Evolutionary conservation across 1,284 basidiomycete species (phyloP).

Genomic region (Cyathus pygmaeus): DNA sequence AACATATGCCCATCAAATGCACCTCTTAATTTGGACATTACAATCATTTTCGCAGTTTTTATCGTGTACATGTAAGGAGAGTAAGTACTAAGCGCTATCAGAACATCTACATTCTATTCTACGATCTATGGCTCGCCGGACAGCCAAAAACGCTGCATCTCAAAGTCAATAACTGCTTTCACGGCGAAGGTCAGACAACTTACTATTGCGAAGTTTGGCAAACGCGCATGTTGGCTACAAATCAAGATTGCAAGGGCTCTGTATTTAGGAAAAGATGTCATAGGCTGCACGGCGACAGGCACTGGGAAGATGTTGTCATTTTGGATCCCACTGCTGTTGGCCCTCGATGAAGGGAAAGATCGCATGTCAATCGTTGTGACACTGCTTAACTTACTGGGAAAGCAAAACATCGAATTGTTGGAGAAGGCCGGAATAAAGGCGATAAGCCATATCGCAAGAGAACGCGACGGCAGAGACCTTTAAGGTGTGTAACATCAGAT

Average conservation of each 20-base stretch:
- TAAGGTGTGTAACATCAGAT: conserved; percentile 9
- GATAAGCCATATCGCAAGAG: too few species aligned
- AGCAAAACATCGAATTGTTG: conserved; percentile 10
- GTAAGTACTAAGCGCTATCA: too few species aligned
- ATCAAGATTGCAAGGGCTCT: conserved; percentile 11
- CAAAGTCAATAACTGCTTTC: too few species aligned
- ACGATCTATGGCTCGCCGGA: too few species aligned
- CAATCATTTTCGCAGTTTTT: too few species aligned
- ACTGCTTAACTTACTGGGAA: conserved; percentile 10
- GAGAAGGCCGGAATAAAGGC: not conserved
- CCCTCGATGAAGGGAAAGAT: conserved; percentile 8
- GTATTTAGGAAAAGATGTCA: conserved; percentile 16
- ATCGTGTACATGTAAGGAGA: too few species aligned
- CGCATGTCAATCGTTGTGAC: conserved; percentile 14
- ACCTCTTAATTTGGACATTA: too few species aligned
- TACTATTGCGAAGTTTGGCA: too few species aligned
- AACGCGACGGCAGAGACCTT: conserved; percentile 13
- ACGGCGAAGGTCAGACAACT: too few species aligned
- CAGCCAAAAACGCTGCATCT: too few species aligned
- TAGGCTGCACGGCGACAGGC: conserved; percentile 16
- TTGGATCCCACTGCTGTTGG: conserved; percentile 21
- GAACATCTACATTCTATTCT: too few species aligned
- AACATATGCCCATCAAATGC: too few species aligned
- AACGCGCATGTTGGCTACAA: not conserved
- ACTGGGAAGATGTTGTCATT: conserved; percentile 26